Evolutionary conservation across 179 eudicot species (phyloP).

Genomic region (Kewa caespitosa): DNA sequence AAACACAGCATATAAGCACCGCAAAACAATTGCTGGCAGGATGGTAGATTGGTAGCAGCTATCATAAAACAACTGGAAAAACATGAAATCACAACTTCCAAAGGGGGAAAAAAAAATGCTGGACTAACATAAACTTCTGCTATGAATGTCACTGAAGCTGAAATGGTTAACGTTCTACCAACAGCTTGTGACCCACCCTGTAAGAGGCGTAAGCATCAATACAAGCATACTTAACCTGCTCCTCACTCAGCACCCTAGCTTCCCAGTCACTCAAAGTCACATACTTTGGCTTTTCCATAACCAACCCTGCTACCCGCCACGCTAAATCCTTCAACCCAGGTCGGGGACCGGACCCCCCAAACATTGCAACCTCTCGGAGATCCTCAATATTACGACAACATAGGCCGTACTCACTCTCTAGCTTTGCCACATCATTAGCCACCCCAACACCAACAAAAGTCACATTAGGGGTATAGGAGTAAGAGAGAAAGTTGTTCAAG

Average conservation of each 20-base stretch:
- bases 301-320: constrained; percentile 4
- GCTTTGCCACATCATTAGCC: constrained; percentile 36
- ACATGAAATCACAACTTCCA: too few relatives aligned
- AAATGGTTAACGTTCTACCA: background rate
- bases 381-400: constrained; percentile 31
- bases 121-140: background rate
- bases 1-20: background rate
- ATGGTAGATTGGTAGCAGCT: background rate
- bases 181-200: constrained; percentile 33
- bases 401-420: constrained; percentile 47
- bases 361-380: constrained; percentile 30
- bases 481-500: constrained; percentile 26
- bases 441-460: constrained; percentile 58
- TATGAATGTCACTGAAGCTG: background rate
- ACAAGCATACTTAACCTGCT: constrained; percentile 58
- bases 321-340: constrained; percentile 24
- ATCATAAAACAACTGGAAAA: too few relatives aligned
- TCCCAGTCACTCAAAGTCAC: constrained; percentile 57
- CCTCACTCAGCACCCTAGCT: constrained; percentile 39
- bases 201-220: constrained; percentile 63
- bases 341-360: constrained; percentile 6
- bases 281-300: constrained; percentile 31
- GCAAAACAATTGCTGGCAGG: background rate
- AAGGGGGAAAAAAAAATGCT: background rate
- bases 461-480: constrained; percentile 18